These are phyloP conservation scores for Kazachstania sp. DNA, from an alignment of 1,139 yeast genomes.

Conservation along the genomic window DNA sequence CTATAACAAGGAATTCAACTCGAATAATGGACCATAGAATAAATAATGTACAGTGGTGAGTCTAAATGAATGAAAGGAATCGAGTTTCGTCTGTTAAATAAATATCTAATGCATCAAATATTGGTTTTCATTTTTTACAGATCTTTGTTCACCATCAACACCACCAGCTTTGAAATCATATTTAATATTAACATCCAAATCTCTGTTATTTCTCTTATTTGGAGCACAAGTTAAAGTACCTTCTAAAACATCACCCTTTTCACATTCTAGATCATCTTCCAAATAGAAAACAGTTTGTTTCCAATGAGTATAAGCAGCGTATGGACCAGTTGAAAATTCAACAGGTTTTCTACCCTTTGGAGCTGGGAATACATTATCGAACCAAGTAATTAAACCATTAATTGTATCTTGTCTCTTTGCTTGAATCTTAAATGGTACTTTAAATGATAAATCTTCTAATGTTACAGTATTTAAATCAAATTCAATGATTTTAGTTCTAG, in stretches of 20 bases:
- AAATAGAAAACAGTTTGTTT: conserved; percentile 94
- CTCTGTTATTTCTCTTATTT: conserved; percentile 72
- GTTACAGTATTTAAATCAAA: conserved; percentile 86
- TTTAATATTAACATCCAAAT: conserved; percentile 56
- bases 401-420: conserved; percentile 74
- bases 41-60: too few relatives aligned
- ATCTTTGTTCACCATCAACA: conserved; percentile 43
- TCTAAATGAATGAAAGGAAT: background rate
- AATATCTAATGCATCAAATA: conserved; percentile 28
- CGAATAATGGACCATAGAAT: too few relatives aligned
- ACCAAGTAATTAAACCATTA: conserved; percentile 91
- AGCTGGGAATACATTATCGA: conserved; percentile 78
- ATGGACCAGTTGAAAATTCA: conserved; percentile 72
- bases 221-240: conserved; percentile 75
- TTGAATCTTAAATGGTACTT: conserved; percentile 53
- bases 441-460: conserved; percentile 72
- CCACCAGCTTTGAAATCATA: conserved; percentile 50
- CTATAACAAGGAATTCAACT: too few relatives aligned
- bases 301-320: conserved; percentile 84
- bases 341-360: conserved; percentile 47
- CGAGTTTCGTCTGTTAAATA: background rate
- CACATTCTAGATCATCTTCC: conserved; percentile 69
- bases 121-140: conserved; percentile 31
- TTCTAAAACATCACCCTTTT: conserved; percentile 64
- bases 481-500: conserved; percentile 61